A percentile compares a stretch with the other conserved stretches of the same genome.
Evolutionary conservation across 768 basidiomycete genomes (phyloP).

Genomic region (Agrocybe praecox): DNA sequence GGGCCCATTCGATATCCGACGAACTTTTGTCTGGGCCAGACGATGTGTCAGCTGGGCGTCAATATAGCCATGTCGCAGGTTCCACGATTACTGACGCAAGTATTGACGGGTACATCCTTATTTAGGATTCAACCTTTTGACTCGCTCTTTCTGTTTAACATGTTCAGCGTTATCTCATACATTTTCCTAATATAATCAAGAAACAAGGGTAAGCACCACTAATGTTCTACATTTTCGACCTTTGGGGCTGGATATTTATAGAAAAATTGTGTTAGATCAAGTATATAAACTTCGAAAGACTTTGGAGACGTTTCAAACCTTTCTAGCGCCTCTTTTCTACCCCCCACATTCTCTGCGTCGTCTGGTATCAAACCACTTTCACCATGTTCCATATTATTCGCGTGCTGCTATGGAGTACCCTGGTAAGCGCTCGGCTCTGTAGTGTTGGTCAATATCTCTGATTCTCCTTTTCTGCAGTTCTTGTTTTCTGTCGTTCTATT

Average conservation of each 20-base stretch:
- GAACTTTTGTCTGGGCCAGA: neutral
- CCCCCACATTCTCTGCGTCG: neutral
- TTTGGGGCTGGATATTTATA: neutral
- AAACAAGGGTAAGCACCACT: neutral
- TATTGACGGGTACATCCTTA: neutral
- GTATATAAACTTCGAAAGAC: neutral
- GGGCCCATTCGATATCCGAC: no score
- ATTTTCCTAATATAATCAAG: neutral
- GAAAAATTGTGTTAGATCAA: neutral
- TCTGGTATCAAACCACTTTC: neutral
- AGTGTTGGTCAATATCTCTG: neutral
- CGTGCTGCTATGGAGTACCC: slow-evolving; percentile 14
- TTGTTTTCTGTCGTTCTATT: slow-evolving; percentile 38
- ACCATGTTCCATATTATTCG: slow-evolving; percentile 14
- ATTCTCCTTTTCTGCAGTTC: slow-evolving; percentile 28
- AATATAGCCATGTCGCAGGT: neutral
- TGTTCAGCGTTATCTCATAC: neutral
- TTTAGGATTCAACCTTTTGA: neutral
- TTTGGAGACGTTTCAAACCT: neutral
- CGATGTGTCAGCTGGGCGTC: neutral
- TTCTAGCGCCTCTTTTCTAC: neutral
- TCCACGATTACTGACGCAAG: neutral
- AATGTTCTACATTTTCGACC: neutral
- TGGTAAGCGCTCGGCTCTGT: slow-evolving; percentile 16
- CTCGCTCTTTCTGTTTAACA: neutral